A percentile compares a stretch with the other conserved stretches of the same genome.
Conservation (phyloP, 768 basidiomycete species). For the Cystobasidium ongulense region DNA sequence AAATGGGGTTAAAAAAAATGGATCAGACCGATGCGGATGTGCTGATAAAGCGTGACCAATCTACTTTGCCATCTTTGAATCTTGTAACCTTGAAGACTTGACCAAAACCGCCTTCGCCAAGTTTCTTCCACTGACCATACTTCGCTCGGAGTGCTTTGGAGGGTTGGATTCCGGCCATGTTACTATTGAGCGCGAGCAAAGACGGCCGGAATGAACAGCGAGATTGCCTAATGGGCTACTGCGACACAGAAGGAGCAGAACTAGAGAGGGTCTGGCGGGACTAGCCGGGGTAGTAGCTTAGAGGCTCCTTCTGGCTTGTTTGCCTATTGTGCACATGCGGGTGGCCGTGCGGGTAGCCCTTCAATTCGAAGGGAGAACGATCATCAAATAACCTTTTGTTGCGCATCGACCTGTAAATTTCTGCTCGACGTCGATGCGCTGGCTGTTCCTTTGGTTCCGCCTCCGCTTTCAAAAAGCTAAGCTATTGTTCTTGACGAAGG, state of each 20-base stretch:
- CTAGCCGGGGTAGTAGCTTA: neutral
- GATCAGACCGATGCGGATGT: neutral
- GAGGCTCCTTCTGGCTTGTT: neutral
- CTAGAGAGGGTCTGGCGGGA: neutral
- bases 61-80: constrained; percentile 8
- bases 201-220: neutral
- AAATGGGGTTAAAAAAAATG: neutral
- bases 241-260: neutral
- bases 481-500: neutral
- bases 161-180: neutral
- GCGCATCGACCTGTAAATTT: neutral
- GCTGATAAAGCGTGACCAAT: neutral
- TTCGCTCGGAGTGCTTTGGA: constrained; percentile 8
- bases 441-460: neutral
- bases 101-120: constrained; percentile 15
- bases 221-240: neutral
- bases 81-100: constrained; percentile 6
- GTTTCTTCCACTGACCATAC: neutral
- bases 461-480: neutral
- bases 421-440: neutral
- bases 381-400: neutral
- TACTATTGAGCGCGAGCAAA: constrained; percentile 1
- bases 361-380: constrained; percentile 6
- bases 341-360: neutral
- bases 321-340: neutral